Evolutionary conservation across 352 stramenopile genomes (phyloP), one percentile per base, ranked within the genome.

Genomic region (Phytopythium helicoides): DNA sequence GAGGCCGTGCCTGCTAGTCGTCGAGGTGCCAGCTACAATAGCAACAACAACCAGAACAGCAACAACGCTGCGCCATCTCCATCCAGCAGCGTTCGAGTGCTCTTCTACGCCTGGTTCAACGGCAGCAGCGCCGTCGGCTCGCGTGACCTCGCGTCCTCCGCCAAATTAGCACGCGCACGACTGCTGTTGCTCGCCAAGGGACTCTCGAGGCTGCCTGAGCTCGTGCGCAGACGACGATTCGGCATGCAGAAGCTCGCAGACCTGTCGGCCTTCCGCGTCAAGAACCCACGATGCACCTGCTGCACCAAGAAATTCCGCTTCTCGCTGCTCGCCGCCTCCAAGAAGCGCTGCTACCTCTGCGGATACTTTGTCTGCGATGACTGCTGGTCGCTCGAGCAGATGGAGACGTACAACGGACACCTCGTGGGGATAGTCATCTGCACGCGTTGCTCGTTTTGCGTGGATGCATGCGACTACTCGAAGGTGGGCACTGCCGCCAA

Each of bases 381-480:
- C 1, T 73, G 64, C 26, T 34, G 42, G 12, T 57, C 45, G 1
- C 47, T 39, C 2, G 64, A 73, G 45, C 51, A 62, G 15, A 62
- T 73, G 44, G 64, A 73, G 56, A 66, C 56, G 14, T 44, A 54
- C 50, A 73, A 66, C 16, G 64, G 64, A 7, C 54, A 47, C 12
- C 23, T 69, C 11, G 53, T 52, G 6, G 56, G 56, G 2, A 64
- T 66, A 26, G 41, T 58, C 12, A 47, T 66, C 10, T 73, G 64
- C 39, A 52, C 28, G 21, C 60, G 64, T 4, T 73, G 64, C 23
- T 28, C 45, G 5, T 44, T 56, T 14, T 60, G 52, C 31, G 60
- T 73, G 26, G 21, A 36, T 5, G 44, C 37, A 1, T 73, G 64
- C 45, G 38, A 73, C 50, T 73, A 55, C 26, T 34, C 40, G 40